Conservation (phyloP, 345 rosid species). For the Gossypium herbaceum region DNA sequence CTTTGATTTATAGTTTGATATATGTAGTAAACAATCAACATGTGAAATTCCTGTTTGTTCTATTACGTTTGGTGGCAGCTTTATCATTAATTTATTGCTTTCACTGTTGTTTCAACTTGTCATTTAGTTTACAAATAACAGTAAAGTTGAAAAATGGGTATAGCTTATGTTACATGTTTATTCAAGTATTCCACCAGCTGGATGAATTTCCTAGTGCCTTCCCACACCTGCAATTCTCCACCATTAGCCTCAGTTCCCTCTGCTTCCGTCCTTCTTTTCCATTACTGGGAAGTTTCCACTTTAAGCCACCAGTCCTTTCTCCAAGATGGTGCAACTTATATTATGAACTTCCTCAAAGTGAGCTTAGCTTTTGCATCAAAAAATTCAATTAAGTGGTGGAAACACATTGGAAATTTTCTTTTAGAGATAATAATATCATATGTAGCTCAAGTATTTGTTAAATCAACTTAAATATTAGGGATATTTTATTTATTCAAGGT, state of each 20-base stretch:
- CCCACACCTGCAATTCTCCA: constrained; percentile 7
- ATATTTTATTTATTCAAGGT: constrained; percentile 8
- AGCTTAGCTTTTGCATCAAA: neutral
- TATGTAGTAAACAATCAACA: neutral
- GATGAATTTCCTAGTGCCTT: constrained; percentile 10
- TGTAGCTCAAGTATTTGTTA: constrained; percentile 2
- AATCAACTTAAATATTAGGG: constrained; percentile 17
- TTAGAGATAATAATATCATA: neutral
- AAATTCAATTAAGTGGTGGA: neutral
- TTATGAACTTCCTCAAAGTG: neutral
- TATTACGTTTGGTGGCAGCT: neutral
- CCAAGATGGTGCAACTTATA: neutral
- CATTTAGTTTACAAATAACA: neutral
- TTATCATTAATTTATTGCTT: neutral
- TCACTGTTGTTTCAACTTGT: neutral
- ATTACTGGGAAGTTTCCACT: neutral
- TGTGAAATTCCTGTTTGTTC: neutral
- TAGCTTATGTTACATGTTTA: neutral
- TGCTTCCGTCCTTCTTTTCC: neutral
- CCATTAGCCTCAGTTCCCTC: neutral
- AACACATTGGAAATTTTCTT: neutral
- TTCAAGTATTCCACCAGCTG: constrained; percentile 8
- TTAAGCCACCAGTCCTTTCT: neutral
- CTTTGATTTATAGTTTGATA: too few relatives aligned
- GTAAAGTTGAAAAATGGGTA: neutral